Base-by-base conservation (phyloP, 2,329 filamentous ascomycete species). In the Fusarium duplospermum region DNA sequence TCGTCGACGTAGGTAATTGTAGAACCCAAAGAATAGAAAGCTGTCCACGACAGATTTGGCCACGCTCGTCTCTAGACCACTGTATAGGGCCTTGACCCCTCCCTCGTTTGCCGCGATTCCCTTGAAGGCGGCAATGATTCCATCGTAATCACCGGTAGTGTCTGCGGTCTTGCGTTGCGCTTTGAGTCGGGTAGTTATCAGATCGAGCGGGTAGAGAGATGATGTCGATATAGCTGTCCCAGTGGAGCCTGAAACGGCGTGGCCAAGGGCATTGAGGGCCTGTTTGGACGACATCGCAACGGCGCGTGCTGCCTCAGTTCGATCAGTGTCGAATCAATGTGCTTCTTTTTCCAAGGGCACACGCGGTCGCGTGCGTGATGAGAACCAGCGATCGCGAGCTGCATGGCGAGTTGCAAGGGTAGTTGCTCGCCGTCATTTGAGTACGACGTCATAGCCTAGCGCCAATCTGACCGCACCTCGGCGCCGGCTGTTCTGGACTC, bases 11-110 rank as follows among this genome's bases (percentile, higher is more conserved):
- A 87, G 79, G 29, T 86, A 81, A 70, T 87, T 93, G 83, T 97
- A 97, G 67, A 93, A 92, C 20, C 96, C 87, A 84, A 97, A 97
- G 86, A 97, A 97, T 61, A 97, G 86, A 80, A 96, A 96, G 66
- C 92, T 93, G 84, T 96, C 94, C 33, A 90, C 87, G 24, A 92
- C 86, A 27, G 90, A 91, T 81, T 93, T 94, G 77, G 85, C 87
- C 13, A 92, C 89, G 78, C 93, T 92, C 38, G 89, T 87, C 8
- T 87, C 83, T 2, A 93, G 81, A 29, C 92, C 92, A 27, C 86
- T 87, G 79, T 93, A 98, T 74, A 97, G 91, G 1, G 92, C 93
- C 61, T 81, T 80, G 20, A 92, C 74, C 4, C 93, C 91, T n/a
- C 93, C 94, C 81, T 95, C 93, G 35, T 88, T 86, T 36, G 86